Base-by-base conservation (phyloP, 768 basidiomycete genomes). In the Leccinum boreale region DNA sequence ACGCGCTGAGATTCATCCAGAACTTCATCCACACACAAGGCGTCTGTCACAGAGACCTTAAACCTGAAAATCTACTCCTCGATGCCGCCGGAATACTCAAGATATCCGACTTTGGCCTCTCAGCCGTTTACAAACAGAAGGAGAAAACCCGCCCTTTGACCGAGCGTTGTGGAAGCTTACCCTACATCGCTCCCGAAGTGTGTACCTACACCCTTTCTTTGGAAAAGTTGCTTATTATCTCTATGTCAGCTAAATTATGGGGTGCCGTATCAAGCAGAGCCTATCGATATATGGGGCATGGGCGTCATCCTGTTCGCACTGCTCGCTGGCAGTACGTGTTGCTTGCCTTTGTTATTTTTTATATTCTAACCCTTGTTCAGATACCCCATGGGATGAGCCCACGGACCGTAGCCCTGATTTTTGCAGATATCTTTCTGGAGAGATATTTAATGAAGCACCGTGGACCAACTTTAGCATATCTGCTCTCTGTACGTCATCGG, bases 311-410 rank as follows among this genome's bases (percentile, higher is more conserved):
- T 99, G 1, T 98, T 91, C 69, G 91, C 96, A 0, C 76, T 99
- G 48, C 78, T 98, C 0, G 87, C 82, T 8, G 97, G 97, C 49
- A 98, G 96, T 96, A 69, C 35, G 87, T 79, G 5, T 70, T 46
- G 0, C 21, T 12, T 26, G 3, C 36, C 1, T 35, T 8, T 15
- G n/a, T 7, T 23, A 3, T 33, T 29, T 15, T 5, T 11, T 11
- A 11, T 8, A 6, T 48, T 46, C 44, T 59, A 3, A 63, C 46
- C 19, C 10, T 42, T 59, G 5, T 24, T 35, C 54, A 98, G 95
- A 97, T 67, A 98, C 97, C 0, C 97, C 97, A 2, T 98, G 97
- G 97, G 97, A 98, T 66, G 89, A 95, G 67, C 93, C 97, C 3
- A 92, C 94, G 0, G 64, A 70, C 1, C 76, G 78, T n/a, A 90